Evolutionary conservation across 1,284 basidiomycete species (phyloP), one percentile per base, ranked within the genome.

Genomic region (Lentinula novae-zelandiae): DNA sequence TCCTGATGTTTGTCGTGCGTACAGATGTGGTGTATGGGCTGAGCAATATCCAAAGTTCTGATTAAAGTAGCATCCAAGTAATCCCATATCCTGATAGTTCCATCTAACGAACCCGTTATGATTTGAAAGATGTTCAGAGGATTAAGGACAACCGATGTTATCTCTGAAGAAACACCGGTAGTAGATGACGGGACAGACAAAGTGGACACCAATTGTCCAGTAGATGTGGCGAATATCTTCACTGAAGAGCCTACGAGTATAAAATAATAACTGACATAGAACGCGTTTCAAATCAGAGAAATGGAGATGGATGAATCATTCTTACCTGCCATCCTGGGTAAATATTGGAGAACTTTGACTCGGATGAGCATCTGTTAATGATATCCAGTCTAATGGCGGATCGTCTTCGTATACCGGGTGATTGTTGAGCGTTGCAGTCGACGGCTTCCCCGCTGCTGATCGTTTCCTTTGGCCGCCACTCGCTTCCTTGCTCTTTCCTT

Each of bases 81-180:
- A 75, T 98, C 95, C 96, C 96, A 98, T 10, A 96, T 78, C 71
- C 93, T 87, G 66, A 98, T 75, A 31, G 82, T 83, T 10, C 96
- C 96, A 68, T 96, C 92, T 58, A 89, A 72, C 2, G 93, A 93
- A 36, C 87, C 87, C 8, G 94, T 95, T 67, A 98, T 85, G 61
- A 98, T 77, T 72, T 98, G 96, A 63, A 95, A 91, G 15, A 87
- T 81, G 74, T 98, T 98, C 65, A 87, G 82, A 3, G 96, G 94
- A 71, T 89, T 92, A 61, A 98, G 75, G 55, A 89, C 76, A 53
- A 91, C 84, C 38, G 87, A 84, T 5, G 95, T 95, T 67, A 97
- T 70, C 67, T 84, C 81, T 12, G 81, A 74, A 62, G 85, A 80
- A 3, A 76, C 76, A 36, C 75, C 70, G 50, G 69, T 70, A 44